Evolutionary conservation across 306 rosid genomes (phyloP).

Genomic region (Castanospermum australe): DNA sequence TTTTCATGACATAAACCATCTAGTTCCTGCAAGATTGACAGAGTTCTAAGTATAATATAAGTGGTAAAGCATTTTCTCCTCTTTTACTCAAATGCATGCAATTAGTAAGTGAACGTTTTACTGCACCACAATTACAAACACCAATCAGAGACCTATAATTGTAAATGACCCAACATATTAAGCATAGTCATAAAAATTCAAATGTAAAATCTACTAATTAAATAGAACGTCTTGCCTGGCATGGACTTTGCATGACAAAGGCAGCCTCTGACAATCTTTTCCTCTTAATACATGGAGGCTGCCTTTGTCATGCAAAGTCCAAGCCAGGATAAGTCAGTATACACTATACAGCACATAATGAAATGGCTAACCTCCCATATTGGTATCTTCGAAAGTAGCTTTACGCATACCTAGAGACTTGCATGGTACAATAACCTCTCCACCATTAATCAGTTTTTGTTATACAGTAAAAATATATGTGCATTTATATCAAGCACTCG

Average conservation of each 20-base stretch:
- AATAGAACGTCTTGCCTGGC: constrained; percentile 58
- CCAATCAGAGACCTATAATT: background rate
- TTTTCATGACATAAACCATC: constrained; percentile 39
- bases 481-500: background rate
- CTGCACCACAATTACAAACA: background rate
- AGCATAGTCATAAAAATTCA: background rate
- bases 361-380: background rate
- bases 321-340: too few species aligned
- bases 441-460: background rate
- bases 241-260: constrained; percentile 40
- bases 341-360: background rate
- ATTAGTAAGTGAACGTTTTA: background rate
- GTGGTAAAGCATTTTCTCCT: constrained; percentile 9
- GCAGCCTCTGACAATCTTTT: constrained; percentile 58
- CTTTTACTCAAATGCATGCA: background rate
- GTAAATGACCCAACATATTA: constrained; percentile 9
- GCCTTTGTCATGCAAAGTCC: constrained; percentile 40
- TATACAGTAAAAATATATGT: background rate
- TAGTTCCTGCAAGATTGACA: constrained; percentile 38
- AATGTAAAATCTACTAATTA: background rate
- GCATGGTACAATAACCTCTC: background rate
- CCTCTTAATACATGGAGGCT: constrained; percentile 42
- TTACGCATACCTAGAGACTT: background rate
- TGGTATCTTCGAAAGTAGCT: background rate
- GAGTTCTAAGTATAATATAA: background rate